These are phyloP conservation scores for Lupinus albus DNA, from an alignment of 306 rosid genomes.

Conservation along the genomic window DNA sequence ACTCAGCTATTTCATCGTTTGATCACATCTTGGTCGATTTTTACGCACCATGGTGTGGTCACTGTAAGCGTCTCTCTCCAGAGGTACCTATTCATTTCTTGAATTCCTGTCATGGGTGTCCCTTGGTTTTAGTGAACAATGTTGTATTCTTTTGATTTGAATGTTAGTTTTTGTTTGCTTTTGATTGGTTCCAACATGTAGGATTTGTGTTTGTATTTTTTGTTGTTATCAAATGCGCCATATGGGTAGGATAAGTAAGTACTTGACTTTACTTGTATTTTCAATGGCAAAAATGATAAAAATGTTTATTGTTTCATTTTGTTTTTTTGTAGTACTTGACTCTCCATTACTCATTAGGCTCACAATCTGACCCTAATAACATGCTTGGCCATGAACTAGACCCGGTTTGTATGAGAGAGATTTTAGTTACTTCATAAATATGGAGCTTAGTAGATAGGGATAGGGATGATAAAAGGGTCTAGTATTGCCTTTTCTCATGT, in stretches of 20 bases:
- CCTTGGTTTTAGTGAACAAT: background rate
- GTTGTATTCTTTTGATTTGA: background rate
- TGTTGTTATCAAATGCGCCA: too few species aligned
- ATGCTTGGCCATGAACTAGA: too few species aligned
- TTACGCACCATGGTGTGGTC: constrained; percentile 82
- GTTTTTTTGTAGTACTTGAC: too few species aligned
- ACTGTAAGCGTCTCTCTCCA: constrained; percentile 76
- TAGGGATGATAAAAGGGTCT: background rate
- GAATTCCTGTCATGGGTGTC: background rate
- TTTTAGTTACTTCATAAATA: background rate
- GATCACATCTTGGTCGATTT: constrained; percentile 65
- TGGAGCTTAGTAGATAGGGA: background rate
- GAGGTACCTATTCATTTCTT: constrained; percentile 55
- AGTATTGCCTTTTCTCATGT: background rate
- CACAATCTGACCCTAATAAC: too few species aligned
- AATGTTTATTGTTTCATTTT: too few species aligned
- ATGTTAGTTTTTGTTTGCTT: background rate
- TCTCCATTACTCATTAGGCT: too few species aligned
- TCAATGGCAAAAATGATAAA: too few species aligned
- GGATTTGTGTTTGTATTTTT: background rate
- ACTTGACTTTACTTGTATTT: too few species aligned
- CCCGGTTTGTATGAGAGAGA: background rate
- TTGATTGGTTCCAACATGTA: background rate
- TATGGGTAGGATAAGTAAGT: too few species aligned
- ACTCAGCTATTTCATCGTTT: constrained; percentile 61